Percentiles rank a stretch among this genome's conserved stretches.
Conservation (phyloP, 2,329 filamentous ascomycete species). For the Sclerotinia borealis region DNA sequence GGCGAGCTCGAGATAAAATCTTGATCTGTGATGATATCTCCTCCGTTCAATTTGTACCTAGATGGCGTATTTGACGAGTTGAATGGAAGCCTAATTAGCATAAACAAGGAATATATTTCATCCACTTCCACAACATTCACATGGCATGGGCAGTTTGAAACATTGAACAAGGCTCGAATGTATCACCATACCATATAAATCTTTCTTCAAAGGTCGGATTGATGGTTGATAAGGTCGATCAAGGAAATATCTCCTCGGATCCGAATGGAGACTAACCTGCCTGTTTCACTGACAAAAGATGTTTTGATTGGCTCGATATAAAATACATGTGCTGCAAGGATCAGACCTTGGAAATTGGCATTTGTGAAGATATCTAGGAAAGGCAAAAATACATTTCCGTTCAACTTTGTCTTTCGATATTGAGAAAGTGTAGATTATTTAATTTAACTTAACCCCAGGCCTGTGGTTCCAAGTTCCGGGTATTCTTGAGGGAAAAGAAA, state of each 20-base stretch:
- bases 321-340: not conserved
- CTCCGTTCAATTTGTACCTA: not conserved
- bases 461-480: not conserved
- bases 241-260: not conserved
- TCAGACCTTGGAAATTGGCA: not conserved
- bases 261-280: not conserved
- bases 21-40: not conserved
- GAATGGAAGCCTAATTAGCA: not conserved
- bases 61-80: not conserved
- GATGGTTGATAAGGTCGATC: not conserved
- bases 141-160: not conserved
- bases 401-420: not conserved
- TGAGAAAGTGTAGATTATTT: not conserved
- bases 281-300: not conserved
- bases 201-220: not conserved
- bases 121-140: not conserved
- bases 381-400: not conserved
- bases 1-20: not conserved
- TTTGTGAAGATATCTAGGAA: not conserved
- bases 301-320: not conserved
- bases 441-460: not conserved
- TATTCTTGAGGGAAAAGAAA: not conserved
- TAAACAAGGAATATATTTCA: not conserved
- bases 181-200: not conserved
- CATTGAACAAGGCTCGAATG: not conserved